These are phyloP conservation scores for Solanum tarijense DNA, from an alignment of 257 asterid species.

Conservation along the genomic window DNA sequence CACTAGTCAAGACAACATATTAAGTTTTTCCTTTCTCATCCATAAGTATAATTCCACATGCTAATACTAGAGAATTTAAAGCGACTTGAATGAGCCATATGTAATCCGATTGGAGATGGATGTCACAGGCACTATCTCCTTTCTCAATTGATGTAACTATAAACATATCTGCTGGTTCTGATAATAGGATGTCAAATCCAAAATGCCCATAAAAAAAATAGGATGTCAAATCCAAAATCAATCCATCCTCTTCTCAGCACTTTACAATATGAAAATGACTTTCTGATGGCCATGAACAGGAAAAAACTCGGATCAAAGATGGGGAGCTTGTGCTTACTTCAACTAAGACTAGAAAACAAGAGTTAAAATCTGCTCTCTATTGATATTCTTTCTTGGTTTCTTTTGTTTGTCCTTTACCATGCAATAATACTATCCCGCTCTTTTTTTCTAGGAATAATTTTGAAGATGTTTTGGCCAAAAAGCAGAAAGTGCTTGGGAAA, in stretches of 20 bases:
- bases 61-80: not conserved
- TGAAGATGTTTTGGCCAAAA: slow-evolving; percentile 3
- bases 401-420: not conserved
- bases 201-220: not conserved
- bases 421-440: not conserved
- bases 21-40: not conserved
- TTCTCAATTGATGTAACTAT: not conserved
- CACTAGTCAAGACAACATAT: not conserved
- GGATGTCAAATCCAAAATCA: not conserved
- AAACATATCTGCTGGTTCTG: not conserved
- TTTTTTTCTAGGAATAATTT: slow-evolving; percentile 4
- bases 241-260: not conserved
- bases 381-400: not conserved
- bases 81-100: not conserved
- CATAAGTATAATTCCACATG: not conserved
- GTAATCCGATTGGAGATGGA: not conserved
- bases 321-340: slow-evolving; percentile 10
- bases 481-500: slow-evolving; percentile 6
- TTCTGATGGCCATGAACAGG: slow-evolving; percentile 1
- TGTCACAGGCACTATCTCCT: not conserved
- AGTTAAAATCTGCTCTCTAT: not conserved
- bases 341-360: slow-evolving; percentile 10
- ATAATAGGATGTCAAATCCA: not conserved
- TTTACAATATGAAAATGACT: not conserved
- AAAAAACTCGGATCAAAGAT: slow-evolving; percentile 4